Percentiles rank a stretch among this genome's conserved stretches.
Conservation (phyloP, 768 basidiomycete genomes). For the Melanogaster broomeanus region DNA sequence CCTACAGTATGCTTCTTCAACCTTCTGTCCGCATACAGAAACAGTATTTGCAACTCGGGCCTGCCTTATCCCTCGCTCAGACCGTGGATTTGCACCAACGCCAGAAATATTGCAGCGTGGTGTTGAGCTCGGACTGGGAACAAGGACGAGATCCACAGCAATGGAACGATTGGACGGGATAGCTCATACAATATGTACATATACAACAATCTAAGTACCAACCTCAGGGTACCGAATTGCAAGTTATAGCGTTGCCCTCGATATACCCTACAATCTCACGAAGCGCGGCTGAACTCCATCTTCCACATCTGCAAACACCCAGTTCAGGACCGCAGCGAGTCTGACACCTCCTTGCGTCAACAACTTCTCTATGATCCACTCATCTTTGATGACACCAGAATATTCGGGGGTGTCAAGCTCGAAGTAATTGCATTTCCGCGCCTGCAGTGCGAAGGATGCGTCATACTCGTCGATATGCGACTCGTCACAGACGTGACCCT, state of each 20-base stretch:
- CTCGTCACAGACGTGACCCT: not conserved
- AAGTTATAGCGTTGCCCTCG: not conserved
- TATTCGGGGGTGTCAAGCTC: constrained; percentile 87
- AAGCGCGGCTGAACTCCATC: not conserved
- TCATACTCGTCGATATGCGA: not conserved
- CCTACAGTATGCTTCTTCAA: too few species aligned
- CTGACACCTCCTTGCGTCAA: constrained; percentile 83
- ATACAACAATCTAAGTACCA: not conserved
- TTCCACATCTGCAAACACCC: constrained; percentile 47
- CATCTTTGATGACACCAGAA: constrained; percentile 61
- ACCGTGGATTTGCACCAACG: too few species aligned
- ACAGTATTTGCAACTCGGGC: too few species aligned
- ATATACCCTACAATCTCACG: constrained; percentile 6
- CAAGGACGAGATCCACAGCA: too few species aligned
- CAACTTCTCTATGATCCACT: constrained; percentile 78
- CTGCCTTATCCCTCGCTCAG: too few species aligned
- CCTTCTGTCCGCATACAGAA: too few species aligned
- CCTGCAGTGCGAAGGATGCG: not conserved
- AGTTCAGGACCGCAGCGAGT: constrained; percentile 82
- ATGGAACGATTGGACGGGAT: too few species aligned
- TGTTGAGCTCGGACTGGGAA: too few species aligned
- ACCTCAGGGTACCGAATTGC: not conserved
- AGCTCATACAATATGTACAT: not conserved
- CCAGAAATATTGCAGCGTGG: too few species aligned
- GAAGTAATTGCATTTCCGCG: constrained; percentile 40